phyloP scores from a whole-genome alignment of 441 rosid species.

The Caryocar brasiliense region DNA sequence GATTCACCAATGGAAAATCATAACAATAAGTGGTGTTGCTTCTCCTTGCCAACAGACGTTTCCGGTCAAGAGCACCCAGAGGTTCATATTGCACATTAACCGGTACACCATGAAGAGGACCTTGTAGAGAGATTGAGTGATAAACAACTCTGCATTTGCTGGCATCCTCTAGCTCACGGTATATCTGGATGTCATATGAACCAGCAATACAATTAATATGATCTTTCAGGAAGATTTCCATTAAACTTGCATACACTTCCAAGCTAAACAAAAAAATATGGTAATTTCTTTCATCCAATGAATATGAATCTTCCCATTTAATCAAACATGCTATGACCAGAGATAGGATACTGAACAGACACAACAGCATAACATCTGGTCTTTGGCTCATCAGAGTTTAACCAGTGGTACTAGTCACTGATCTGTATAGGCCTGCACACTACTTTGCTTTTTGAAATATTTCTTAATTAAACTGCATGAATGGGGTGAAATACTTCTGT shows the following conservation, averaged over 20 bases:
- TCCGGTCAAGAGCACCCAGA: conserved; percentile 64
- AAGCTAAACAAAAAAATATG: not conserved
- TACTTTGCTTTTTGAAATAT: too few relatives aligned
- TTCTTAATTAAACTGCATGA: not conserved
- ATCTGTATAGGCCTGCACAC: too few relatives aligned
- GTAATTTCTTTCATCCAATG: too few relatives aligned
- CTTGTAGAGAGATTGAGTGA: conserved; percentile 52
- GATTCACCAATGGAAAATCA: conserved; percentile 88
- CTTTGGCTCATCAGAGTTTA: too few relatives aligned
- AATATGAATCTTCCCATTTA: too few relatives aligned
- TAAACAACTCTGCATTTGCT: conserved; percentile 46
- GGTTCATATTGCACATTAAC: conserved; percentile 67
- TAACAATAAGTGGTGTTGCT: conserved; percentile 92
- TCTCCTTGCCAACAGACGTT: conserved; percentile 79
- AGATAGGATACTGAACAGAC: too few relatives aligned
- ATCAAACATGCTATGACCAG: too few relatives aligned
- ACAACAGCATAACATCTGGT: too few relatives aligned
- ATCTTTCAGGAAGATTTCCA: not conserved
- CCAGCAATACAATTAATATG: not conserved
- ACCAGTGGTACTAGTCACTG: too few relatives aligned
- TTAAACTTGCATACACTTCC: not conserved
- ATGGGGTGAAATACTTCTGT: not conserved
- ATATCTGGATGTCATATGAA: conserved; percentile 51
- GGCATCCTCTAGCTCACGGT: conserved; percentile 76
- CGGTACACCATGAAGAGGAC: conserved; percentile 61